Evolutionary conservation across 768 basidiomycete genomes (phyloP).

Genomic region (Suillus ampliporus): DNA sequence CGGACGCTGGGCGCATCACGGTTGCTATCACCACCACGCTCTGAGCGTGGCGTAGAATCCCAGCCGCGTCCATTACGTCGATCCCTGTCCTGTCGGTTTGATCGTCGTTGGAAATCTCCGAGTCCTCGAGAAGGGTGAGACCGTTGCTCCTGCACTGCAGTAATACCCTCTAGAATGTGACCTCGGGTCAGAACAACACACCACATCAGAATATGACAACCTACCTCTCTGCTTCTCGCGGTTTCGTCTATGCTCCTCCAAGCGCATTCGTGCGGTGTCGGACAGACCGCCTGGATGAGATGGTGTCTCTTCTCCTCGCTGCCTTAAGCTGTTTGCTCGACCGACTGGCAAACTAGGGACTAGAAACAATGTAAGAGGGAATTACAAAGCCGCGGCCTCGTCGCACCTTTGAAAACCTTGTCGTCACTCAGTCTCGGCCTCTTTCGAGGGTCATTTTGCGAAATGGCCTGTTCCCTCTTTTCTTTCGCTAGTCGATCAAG

Average conservation of each 20-base stretch:
- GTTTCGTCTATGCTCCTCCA: slow-evolving; percentile 79
- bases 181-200: not conserved
- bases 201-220: not conserved
- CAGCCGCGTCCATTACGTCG: slow-evolving; percentile 43
- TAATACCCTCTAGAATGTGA: slow-evolving; percentile 66
- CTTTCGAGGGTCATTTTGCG: slow-evolving; percentile 60
- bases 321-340: slow-evolving; percentile 62
- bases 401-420: slow-evolving; percentile 85
- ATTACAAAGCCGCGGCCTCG: not conserved
- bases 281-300: slow-evolving; percentile 92
- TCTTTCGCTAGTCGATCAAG: slow-evolving; percentile 88
- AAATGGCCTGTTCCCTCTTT: slow-evolving; percentile 69
- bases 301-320: slow-evolving; percentile 88
- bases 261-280: slow-evolving; percentile 65
- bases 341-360: slow-evolving; percentile 79
- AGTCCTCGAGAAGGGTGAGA: slow-evolving; percentile 75
- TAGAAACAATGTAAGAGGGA: slow-evolving; percentile 35
- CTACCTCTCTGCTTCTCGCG: slow-evolving; percentile 73
- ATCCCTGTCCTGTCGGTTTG: slow-evolving; percentile 61
- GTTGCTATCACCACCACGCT: slow-evolving; percentile 47
- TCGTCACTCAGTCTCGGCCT: slow-evolving; percentile 65
- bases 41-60: slow-evolving; percentile 68
- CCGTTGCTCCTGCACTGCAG: slow-evolving; percentile 59
- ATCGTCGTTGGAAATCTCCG: slow-evolving; percentile 92
- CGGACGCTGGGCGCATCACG: slow-evolving; percentile 82